phyloP scores from a whole-genome alignment of 768 basidiomycete species.

The Boletus pseudo-olivaceus region DNA sequence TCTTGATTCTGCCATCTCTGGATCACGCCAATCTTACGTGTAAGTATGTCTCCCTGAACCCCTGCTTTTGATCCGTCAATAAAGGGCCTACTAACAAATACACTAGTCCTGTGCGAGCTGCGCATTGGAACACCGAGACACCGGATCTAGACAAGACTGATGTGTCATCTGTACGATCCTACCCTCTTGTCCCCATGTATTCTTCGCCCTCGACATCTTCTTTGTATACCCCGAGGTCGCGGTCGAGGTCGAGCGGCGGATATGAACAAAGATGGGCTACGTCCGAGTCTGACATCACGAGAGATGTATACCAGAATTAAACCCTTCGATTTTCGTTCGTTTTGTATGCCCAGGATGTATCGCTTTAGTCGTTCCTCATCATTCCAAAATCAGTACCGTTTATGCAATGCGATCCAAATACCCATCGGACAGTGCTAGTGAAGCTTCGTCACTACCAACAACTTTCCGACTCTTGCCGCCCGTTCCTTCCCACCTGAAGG shows the following conservation, averaged over 20 bases:
- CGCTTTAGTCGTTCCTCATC: neutral
- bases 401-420: neutral
- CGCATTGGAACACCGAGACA: neutral
- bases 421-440: too few species aligned
- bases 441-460: too few species aligned
- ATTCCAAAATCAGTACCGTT: neutral
- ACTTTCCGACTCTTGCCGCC: neutral
- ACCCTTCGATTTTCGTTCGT: neutral
- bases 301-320: constrained; percentile 16
- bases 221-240: neutral
- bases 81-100: constrained; percentile 1
- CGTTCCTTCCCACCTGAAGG: neutral
- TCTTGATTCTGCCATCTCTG: constrained; percentile 5
- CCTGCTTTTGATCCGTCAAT: neutral
- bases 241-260: neutral
- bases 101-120: constrained; percentile 11
- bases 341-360: constrained; percentile 10
- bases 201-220: constrained; percentile 3
- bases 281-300: constrained; percentile 21
- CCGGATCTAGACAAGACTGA: constrained; percentile 2
- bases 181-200: neutral
- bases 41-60: constrained; percentile 14
- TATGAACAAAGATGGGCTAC: constrained; percentile 23
- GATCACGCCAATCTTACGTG: constrained; percentile 15
- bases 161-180: neutral